Conservation (phyloP, 805 yeast species). For the Tetrapisispora nanseiensis region DNA sequence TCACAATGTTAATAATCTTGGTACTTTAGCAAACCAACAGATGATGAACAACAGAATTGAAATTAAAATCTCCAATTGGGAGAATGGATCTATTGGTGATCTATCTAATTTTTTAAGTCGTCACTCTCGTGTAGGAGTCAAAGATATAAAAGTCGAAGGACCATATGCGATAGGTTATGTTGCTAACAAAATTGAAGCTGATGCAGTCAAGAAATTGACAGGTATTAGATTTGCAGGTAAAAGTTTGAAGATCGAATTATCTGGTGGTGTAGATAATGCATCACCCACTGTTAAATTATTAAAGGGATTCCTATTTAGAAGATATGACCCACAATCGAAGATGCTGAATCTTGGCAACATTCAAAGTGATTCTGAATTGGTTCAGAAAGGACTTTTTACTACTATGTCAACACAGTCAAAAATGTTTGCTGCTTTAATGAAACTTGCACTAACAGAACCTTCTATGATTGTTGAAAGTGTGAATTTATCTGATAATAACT, state of each 20-base stretch:
- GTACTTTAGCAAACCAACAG: conserved; percentile 20
- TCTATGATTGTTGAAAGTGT: conserved; percentile 50
- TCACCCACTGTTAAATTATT: conserved; percentile 50
- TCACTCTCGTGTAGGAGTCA: conserved; percentile 48
- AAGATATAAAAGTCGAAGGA: conserved; percentile 45
- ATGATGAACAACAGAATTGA: conserved; percentile 32
- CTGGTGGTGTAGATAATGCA: conserved; percentile 10
- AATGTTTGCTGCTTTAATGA: conserved; percentile 84
- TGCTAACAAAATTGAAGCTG: conserved; percentile 44
- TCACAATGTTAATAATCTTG: conserved; percentile 22
- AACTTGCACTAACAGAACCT: conserved; percentile 52
- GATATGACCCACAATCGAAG: conserved; percentile 57
- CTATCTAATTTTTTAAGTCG: conserved; percentile 59
- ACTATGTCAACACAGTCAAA: conserved; percentile 57
- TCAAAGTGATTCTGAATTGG: conserved; percentile 52
- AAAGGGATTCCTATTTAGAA: conserved; percentile 45
- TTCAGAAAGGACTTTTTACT: conserved; percentile 54
- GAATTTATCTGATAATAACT: conserved; percentile 54
- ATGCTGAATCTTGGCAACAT: conserved; percentile 63
- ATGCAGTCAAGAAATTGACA: conserved; percentile 46
- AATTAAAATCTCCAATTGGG: conserved; percentile 72
- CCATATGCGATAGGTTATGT: conserved; percentile 55
- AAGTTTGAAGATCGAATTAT: conserved; percentile 43
- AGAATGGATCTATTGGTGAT: conserved; percentile 63
- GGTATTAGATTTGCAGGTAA: conserved; percentile 82